Percentiles rank a stretch among this genome's conserved stretches.
These are phyloP conservation scores for Leccinum sublutescens DNA, from an alignment of 768 basidiomycete genomes.

Conservation along the genomic window DNA sequence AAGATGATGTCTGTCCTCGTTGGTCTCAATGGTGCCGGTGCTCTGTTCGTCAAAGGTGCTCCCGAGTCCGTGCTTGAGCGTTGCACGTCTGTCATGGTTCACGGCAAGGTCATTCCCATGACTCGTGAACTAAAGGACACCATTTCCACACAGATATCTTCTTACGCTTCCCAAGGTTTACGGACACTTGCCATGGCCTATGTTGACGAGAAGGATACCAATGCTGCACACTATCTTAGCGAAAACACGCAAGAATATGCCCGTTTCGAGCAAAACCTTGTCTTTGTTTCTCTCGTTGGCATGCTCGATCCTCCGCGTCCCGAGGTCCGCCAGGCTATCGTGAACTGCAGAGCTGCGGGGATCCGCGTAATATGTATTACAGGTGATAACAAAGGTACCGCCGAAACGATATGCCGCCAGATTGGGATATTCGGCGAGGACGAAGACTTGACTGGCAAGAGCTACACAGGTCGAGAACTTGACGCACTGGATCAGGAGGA, in stretches of 20 bases:
- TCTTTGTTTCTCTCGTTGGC: conserved; percentile 93
- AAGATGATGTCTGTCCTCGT: conserved; percentile 99
- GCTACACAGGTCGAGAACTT: conserved; percentile 91
- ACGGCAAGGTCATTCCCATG: conserved; percentile 64
- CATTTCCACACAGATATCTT: conserved; percentile 62
- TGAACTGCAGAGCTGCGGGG: conserved; percentile 88
- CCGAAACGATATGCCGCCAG: conserved; percentile 94
- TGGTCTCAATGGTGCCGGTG: conserved; percentile 60
- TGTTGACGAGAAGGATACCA: conserved; percentile 70
- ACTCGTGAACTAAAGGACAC: conserved; percentile 55
- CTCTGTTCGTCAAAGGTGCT: conserved; percentile 92
- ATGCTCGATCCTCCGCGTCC: conserved; percentile 99
- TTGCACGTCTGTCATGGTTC: conserved; percentile 70
- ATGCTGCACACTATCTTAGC: conserved; percentile 78
- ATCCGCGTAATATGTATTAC: conserved; percentile 97
- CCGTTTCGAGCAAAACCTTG: conserved; percentile 87
- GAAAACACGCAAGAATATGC: conserved; percentile 79
- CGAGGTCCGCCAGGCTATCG: conserved; percentile 83
- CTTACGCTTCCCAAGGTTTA: conserved; percentile 80
- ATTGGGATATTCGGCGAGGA: conserved; percentile 89
- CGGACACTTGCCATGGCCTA: conserved; percentile 93
- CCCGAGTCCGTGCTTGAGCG: conserved; percentile 94
- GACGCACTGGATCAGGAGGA: conserved; percentile 78
- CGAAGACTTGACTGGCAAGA: conserved; percentile 92
- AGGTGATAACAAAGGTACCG: conserved; percentile 96